Evolutionary conservation across 108 stramenopile species (phyloP).

Genomic region (Seminavis robusta): DNA sequence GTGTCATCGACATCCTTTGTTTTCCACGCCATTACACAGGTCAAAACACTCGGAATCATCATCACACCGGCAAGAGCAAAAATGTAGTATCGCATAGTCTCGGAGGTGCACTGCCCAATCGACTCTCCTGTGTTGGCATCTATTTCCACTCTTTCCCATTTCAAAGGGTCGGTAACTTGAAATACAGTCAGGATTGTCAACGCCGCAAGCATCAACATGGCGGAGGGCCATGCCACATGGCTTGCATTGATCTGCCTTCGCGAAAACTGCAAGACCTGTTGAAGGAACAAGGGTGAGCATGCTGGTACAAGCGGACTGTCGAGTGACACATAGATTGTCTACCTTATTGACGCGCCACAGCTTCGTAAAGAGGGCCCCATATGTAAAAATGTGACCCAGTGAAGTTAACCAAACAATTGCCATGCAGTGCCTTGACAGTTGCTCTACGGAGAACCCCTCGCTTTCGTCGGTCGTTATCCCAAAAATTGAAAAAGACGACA

Average conservation of each 20-base stretch:
- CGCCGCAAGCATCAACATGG: no score
- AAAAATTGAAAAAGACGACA: not conserved
- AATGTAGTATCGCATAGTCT: not conserved
- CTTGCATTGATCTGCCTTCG: no score
- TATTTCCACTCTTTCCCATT: no score
- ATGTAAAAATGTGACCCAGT: slow-evolving; percentile 39
- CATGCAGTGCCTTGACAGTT: slow-evolving; percentile 28
- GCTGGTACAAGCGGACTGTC: no score
- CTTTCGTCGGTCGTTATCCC: slow-evolving; percentile 1
- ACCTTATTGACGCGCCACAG: no score
- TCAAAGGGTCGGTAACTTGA: no score
- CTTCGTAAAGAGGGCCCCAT: slow-evolving; percentile 52
- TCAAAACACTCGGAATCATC: slow-evolving; percentile 17
- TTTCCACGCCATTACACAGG: slow-evolving; percentile 13
- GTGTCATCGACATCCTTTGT: slow-evolving; percentile 22
- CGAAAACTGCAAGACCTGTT: no score
- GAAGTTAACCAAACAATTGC: slow-evolving; percentile 35
- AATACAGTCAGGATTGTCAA: no score
- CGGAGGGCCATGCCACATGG: no score
- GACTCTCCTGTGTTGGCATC: not conserved
- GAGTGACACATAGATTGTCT: no score
- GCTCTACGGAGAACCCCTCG: slow-evolving; percentile 7
- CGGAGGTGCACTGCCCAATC: not conserved
- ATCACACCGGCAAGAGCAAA: slow-evolving; percentile 2
- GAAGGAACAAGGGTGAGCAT: no score